Conservation (phyloP, 1,284 basidiomycete species). For the Athelia sp. region DNA sequence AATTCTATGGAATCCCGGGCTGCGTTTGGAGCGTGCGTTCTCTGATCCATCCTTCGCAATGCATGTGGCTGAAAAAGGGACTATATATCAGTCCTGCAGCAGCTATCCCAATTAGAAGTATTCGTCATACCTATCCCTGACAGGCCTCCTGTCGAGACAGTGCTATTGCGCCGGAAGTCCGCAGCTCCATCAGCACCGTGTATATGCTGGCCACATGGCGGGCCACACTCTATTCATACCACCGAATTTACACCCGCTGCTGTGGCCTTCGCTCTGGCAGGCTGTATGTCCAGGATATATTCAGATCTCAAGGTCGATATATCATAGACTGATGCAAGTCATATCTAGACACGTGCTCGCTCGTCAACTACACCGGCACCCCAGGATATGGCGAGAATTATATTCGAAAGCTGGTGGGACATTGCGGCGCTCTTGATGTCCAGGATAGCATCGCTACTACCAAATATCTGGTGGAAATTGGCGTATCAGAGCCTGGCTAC, state of each 20-base stretch:
- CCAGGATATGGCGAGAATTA: slow-evolving; percentile 43
- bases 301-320: slow-evolving; percentile 31
- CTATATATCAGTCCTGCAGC: slow-evolving; percentile 32
- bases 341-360: slow-evolving; percentile 47
- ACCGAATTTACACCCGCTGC: slow-evolving; percentile 42
- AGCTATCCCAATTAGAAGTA: slow-evolving; percentile 33
- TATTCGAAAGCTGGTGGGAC: slow-evolving; percentile 41
- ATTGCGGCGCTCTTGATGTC: slow-evolving; percentile 65
- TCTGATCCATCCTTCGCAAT: neutral
- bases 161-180: slow-evolving; percentile 33
- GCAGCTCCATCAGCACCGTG: slow-evolving; percentile 26
- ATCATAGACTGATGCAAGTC: neutral
- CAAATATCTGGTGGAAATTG: slow-evolving; percentile 42
- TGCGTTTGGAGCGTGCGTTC: slow-evolving; percentile 35
- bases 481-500: slow-evolving; percentile 38
- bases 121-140: slow-evolving; percentile 42
- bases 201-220: slow-evolving; percentile 62
- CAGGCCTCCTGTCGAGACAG: slow-evolving; percentile 45
- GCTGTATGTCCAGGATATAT: slow-evolving; percentile 40
- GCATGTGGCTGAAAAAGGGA: no score
- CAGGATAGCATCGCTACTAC: slow-evolving; percentile 55
- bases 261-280: slow-evolving; percentile 49
- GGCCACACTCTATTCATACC: slow-evolving; percentile 51
- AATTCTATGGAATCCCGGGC: slow-evolving; percentile 34
- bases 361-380: slow-evolving; percentile 71